Evolutionary conservation across 176 grass and related monocot species (phyloP), one percentile per base, ranked within the genome.

Genomic region (Zoysia japonica): DNA sequence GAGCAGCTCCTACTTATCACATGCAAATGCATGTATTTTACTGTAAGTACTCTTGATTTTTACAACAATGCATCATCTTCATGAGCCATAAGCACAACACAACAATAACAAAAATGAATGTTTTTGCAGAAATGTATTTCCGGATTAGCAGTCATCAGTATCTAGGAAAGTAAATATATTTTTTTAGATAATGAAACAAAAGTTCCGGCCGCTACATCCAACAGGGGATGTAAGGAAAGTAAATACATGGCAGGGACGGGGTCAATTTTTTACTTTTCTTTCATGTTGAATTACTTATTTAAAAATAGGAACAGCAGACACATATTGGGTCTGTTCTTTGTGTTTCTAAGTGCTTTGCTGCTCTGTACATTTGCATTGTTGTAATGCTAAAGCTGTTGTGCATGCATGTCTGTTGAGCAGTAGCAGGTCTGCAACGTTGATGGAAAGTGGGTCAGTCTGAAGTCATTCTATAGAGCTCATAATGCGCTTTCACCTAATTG

Each of bases 1-100:
- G 91, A 93, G 60, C 89, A 97, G 70, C 80, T 82, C 49, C 68
- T 97, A 76, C 91, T 93, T 71, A 89, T 97, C 50, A 91, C 92
- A 79, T 93, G 89, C 94, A 97, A 97, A 67, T 93, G 90, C 84
- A 86, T 97, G 76, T 88, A 93, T 86, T 97, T 93, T 82, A 86
- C 86, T 65, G 91, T 97, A 86, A 93, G 94, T 48, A 35, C 47
- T 64, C 9, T 79, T 38, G 16, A 19, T 76, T 85, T 80, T 84
- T 79, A 54, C 73, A 2, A 35, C 16, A 61, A 39, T 14, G 57
- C 59, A 40, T 59, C 15, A 19, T 52, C 40, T 48, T 36, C 37
- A 69, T 67, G 37, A 43, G 47, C 16, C 9, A 73, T 53, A 61
- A 38, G 17, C 43, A 48, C 55, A 76, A 60, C 3, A 37, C 78